A percentile compares a stretch with the other conserved stretches of the same genome.
These are phyloP conservation scores for Setomelanomma holmii DNA, from an alignment of 2,329 filamentous ascomycete species.

Conservation along the genomic window DNA sequence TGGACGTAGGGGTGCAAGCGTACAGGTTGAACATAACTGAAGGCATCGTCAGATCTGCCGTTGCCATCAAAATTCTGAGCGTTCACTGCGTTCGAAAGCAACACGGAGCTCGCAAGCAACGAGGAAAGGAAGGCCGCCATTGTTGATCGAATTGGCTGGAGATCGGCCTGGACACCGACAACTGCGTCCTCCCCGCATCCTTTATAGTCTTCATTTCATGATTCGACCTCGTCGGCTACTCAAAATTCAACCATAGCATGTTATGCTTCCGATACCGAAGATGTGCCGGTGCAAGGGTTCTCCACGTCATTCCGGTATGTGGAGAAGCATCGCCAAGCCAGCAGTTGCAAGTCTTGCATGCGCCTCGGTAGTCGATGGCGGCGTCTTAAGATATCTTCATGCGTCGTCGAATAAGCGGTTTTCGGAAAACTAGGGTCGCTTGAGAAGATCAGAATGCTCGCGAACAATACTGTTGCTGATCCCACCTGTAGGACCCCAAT, in stretches of 20 bases:
- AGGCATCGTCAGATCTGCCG: constrained; percentile 28
- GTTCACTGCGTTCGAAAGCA: constrained; percentile 26
- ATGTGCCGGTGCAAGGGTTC: constrained; percentile 26
- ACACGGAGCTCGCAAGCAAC: constrained; percentile 30
- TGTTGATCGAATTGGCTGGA: constrained; percentile 20
- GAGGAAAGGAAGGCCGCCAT: constrained; percentile 37
- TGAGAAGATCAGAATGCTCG: no score
- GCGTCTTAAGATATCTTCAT: no score
- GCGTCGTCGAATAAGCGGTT: no score
- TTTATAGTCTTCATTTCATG: constrained; percentile 23
- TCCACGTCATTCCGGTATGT: constrained; percentile 18
- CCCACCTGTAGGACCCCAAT: no score
- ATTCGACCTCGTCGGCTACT: constrained; percentile 2
- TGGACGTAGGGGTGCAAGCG: neutral
- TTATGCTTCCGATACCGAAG: constrained; percentile 24
- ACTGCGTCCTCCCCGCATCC: constrained; percentile 12
- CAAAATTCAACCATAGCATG: constrained; percentile 3
- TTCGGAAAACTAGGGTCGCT: no score
- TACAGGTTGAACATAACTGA: constrained; percentile 33
- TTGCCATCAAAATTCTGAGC: constrained; percentile 32
- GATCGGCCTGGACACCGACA: constrained; percentile 14
- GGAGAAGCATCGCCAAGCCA: constrained; percentile 29
- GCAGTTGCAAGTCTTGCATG: constrained; percentile 20
- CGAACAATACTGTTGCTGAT: no score
- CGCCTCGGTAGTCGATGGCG: constrained; percentile 20